These are phyloP conservation scores for Beauveria sp. DNA, from an alignment of 2,329 filamentous ascomycete species.

Conservation along the genomic window DNA sequence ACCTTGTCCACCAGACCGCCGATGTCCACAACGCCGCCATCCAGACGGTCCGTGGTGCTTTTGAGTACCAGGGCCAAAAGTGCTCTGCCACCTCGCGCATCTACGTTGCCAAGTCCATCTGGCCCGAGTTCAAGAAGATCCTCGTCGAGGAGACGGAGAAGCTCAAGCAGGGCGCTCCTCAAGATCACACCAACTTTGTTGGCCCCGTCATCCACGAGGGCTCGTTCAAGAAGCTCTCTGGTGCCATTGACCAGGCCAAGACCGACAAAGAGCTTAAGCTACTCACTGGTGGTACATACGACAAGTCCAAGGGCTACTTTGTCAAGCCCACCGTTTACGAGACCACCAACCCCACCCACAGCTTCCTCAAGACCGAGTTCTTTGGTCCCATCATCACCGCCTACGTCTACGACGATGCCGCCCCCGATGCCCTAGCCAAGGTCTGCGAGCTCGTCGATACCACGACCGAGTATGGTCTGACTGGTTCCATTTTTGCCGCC, in stretches of 20 bases:
- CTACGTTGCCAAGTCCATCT: constrained; percentile 70
- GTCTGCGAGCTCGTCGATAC: constrained; percentile 58
- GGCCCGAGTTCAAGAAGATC: constrained; percentile 61
- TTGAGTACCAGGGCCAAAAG: constrained; percentile 89
- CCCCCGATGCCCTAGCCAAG: constrained; percentile 47
- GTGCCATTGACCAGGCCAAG: constrained; percentile 74
- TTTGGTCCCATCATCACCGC: constrained; percentile 72
- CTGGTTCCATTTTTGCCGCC: constrained; percentile 66
- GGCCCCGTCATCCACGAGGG: constrained; percentile 79
- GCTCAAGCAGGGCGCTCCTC: constrained; percentile 63
- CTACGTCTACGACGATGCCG: constrained; percentile 69
- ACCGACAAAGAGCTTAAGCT: constrained; percentile 65
- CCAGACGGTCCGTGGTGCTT: constrained; percentile 79
- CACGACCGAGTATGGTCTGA: constrained; percentile 71
- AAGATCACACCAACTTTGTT: constrained; percentile 69
- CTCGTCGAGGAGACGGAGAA: constrained; percentile 61
- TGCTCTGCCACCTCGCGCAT: constrained; percentile 77
- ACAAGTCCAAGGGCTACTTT: constrained; percentile 72
- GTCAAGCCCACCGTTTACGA: constrained; percentile 77
- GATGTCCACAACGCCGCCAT: constrained; percentile 72
- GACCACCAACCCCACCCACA: constrained; percentile 65
- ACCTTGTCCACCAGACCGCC: constrained; percentile 69
- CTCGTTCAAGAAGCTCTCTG: constrained; percentile 72
- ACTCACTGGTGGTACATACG: constrained; percentile 68
- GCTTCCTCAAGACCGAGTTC: constrained; percentile 68